Base-by-base conservation (phyloP, 2,329 filamentous ascomycete species). In the Aspergillus viridinutans region DNA sequence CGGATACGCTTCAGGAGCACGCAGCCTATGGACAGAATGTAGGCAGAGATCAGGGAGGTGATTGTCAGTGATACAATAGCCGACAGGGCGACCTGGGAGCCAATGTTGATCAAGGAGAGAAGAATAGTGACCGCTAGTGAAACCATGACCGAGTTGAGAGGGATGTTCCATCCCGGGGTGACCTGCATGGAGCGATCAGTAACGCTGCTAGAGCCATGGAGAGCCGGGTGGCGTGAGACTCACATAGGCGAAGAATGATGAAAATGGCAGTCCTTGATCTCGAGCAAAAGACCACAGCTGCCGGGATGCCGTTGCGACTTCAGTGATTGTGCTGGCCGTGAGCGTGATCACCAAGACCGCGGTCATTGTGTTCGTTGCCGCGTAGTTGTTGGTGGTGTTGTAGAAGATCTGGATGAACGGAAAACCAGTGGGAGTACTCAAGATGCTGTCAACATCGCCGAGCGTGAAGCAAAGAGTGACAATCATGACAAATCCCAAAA, bases 331-430 rank as follows among this genome's bases (percentile, higher is more conserved):
- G 38, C 78, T 78, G 20, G 76, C 79, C 1, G 78, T 76, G 4
- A 79, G 70, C 29, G 81, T 78, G 20, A 83, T 67, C 3, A 83
- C 74, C 3, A 84, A 69, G 20, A 85, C 75, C 4, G 74, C 67
- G 0, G 77, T 74, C 78, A 84, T 82, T 21, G 79, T 76, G 1
- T 78, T 77, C 0, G 81, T 78, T 0, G 78, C 82, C 1, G 75
- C 76, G 2, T 75, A 67, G 20, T 77, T 80, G 1, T 76, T 70
- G 1, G 81, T 81, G 1, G 78, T 78, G 38, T 83, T 76, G 59
- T 76, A 76, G 57, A 85, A 85, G 23, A 85, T 78, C 51, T 84
- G 76, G 64, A 87, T 85, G 60, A 85, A 85, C 0, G 85, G 83
- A 50, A 82, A 83, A 1, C 77, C 78, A 0, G 81, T 82, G 0